Evolutionary conservation across 352 stramenopile species (phyloP).

Genomic region (Phytophthora pistaciae): DNA sequence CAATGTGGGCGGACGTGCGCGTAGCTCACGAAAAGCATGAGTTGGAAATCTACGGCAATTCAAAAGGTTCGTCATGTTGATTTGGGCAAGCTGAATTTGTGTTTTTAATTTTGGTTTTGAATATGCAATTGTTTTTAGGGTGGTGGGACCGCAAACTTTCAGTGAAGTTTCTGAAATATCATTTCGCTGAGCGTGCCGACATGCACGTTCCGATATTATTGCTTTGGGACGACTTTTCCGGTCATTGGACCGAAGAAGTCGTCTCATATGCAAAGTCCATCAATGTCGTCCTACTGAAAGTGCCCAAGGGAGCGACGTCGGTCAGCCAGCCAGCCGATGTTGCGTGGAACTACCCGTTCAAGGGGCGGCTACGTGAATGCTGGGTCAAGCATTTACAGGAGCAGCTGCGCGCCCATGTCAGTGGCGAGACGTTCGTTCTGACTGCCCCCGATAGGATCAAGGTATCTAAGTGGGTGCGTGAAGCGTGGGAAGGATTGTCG

Average conservation of each 20-base stretch:
- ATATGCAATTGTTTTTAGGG: background rate
- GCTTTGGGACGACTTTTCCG: constrained; percentile 11
- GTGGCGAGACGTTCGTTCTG: background rate
- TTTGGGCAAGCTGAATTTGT: background rate
- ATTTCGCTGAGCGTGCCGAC: background rate
- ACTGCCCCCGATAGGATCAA: background rate
- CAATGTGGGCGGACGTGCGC: background rate
- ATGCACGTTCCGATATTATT: constrained; percentile 10
- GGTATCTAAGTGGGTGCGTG: constrained; percentile 3
- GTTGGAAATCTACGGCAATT: constrained; percentile 2
- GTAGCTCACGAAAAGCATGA: background rate
- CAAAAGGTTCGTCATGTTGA: background rate
- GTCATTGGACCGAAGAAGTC: background rate
- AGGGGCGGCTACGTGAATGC: background rate
- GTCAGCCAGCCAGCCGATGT: constrained; percentile 14
- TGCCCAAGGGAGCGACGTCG: background rate
- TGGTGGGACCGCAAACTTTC: constrained; percentile 1
- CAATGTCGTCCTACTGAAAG: constrained; percentile 7
- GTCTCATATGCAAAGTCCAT: background rate
- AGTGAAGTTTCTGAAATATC: constrained; percentile 5
- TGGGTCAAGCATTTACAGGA: constrained; percentile 6
- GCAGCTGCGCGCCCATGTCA: constrained; percentile 4
- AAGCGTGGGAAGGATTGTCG: constrained; percentile 6
- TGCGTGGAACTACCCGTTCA: constrained; percentile 9
- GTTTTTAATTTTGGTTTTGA: background rate